Evolutionary conservation across 805 yeast species (phyloP), one percentile per base, ranked within the genome.

Genomic region (Wickerhamiella sorbophila): DNA sequence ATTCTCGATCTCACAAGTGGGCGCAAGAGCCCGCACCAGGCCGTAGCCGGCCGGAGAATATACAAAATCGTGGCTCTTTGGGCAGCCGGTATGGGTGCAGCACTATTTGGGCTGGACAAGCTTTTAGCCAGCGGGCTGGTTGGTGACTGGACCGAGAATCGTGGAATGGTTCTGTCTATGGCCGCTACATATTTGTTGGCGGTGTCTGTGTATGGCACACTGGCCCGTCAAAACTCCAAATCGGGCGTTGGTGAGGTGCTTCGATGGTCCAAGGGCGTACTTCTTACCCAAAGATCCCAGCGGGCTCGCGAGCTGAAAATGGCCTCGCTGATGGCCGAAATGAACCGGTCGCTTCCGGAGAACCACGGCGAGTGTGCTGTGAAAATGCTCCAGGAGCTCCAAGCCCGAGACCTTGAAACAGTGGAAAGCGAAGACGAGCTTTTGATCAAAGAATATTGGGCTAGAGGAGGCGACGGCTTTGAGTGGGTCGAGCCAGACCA

Each of bases 401-500:
- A 48, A 21, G 44, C 41, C 16, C 56, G 67, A 8, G 48, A 54
- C 21, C 54, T 72, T 48, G 49, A 64, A 16, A 57, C 64, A 22
- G 57, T 60, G 5, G 64, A 74, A 50, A 75, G 79, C 37, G 74
- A 76, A 42, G 78, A 74, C 45, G 93, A 83, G 46, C 55, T 72
- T 37, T 67, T 75, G 64, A 52, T 83, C 50, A 80, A 82, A 54
- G 93, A 85, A 51, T 83, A 82, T 61, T 83, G 94, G 94, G 74
- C 82, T 55, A 70, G 79, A 33, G 82, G 84, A 5, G 94, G 94
- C 24, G 87, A 79, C 42, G 86, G 85, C 12, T 83, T 81, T 54
- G 82, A 78, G 46, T 83, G 94, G 94, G 78, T 73, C 10, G 94
- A 83, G 54, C 94, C 94, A 1, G 94, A 83, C 55, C 80, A 79